These are phyloP conservation scores for Talaromyces marneffei DNA, from an alignment of 2,329 filamentous ascomycete species.

Conservation along the genomic window DNA sequence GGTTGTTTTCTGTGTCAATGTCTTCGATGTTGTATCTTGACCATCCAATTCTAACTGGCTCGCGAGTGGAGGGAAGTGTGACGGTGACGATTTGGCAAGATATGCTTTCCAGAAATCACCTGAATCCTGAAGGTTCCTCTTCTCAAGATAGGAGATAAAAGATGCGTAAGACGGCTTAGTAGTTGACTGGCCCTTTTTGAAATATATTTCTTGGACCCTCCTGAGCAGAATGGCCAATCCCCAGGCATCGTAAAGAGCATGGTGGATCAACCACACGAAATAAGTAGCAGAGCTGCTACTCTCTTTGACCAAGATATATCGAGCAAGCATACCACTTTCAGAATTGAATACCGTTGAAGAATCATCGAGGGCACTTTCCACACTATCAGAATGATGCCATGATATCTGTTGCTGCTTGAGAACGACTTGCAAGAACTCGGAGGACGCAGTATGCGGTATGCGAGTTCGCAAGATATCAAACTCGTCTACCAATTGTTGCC, in stretches of 20 bases:
- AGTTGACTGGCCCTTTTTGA: not conserved
- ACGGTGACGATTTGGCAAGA: constrained; percentile 23
- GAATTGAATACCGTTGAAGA: constrained; percentile 25
- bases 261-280: constrained; percentile 42
- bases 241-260: constrained; percentile 16
- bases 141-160: constrained; percentile 29
- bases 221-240: constrained; percentile 35
- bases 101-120: constrained; percentile 29
- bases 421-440: constrained; percentile 38
- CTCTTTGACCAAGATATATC: constrained; percentile 32
- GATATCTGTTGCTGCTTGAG: constrained; percentile 29
- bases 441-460: constrained; percentile 35
- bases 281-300: constrained; percentile 24
- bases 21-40: constrained; percentile 21
- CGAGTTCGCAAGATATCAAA: constrained; percentile 47
- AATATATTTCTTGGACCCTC: constrained; percentile 34
- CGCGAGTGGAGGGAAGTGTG: constrained; percentile 26
- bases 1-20: constrained; percentile 19
- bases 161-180: constrained; percentile 6
- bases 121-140: constrained; percentile 23
- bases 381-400: constrained; percentile 29
- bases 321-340: constrained; percentile 31
- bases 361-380: constrained; percentile 25
- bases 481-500: constrained; percentile 42
- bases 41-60: constrained; percentile 18